A percentile compares a stretch with the other conserved stretches of the same genome.
These are phyloP conservation scores for Daldinia eschscholtzii DNA, from an alignment of 2,329 filamentous ascomycete species.

Conservation along the genomic window DNA sequence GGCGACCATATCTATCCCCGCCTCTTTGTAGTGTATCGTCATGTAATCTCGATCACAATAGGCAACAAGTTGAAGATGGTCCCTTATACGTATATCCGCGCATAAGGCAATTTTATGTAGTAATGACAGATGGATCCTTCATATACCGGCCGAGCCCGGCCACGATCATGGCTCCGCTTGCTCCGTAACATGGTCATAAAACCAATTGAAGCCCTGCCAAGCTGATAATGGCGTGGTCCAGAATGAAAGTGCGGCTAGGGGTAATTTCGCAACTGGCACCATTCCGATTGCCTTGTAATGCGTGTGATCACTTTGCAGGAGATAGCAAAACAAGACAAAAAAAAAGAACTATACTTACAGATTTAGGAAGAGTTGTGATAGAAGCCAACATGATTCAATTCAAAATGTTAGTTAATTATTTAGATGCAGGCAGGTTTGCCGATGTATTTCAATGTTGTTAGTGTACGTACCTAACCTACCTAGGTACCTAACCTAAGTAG, in stretches of 20 bases:
- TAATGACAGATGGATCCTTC: conserved; percentile 29
- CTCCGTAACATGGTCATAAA: conserved; percentile 32
- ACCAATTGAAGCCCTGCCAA: conserved; percentile 32
- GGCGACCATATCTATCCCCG: background rate
- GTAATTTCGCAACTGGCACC: conserved; percentile 32
- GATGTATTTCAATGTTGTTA: background rate
- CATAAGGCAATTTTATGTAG: conserved; percentile 27
- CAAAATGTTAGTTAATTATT: background rate
- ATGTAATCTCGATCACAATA: conserved; percentile 5
- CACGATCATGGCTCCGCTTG: conserved; percentile 19
- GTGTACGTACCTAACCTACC: background rate
- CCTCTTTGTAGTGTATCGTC: background rate
- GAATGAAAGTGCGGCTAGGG: conserved; percentile 27
- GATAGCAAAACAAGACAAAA: background rate
- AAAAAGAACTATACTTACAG: background rate
- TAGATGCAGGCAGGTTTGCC: background rate
- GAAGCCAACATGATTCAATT: background rate
- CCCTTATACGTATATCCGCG: conserved; percentile 10
- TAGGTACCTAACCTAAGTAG: too few relatives aligned
- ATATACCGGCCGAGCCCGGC: conserved; percentile 23
- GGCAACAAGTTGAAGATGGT: background rate
- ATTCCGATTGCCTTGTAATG: conserved; percentile 27
- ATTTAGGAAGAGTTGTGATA: background rate
- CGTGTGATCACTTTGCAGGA: conserved; percentile 2
- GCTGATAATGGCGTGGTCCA: conserved; percentile 36